Evolutionary conservation across 805 yeast genomes (phyloP).

Genomic region (Lipomyces chichibuensis): DNA sequence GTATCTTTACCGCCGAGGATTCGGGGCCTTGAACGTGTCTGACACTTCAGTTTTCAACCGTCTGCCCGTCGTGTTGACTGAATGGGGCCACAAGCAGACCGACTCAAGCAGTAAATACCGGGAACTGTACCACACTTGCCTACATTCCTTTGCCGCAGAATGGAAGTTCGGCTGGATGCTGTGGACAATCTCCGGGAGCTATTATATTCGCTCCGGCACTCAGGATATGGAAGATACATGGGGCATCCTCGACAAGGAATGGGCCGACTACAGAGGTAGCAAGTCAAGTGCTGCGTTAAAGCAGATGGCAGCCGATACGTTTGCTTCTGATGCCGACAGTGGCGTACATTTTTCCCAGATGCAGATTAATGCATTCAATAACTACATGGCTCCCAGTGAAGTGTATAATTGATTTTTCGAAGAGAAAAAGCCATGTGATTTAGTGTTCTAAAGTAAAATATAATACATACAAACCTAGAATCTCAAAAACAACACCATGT

Average conservation of each 20-base stretch:
- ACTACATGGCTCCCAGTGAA: neutral
- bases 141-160: neutral
- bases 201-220: slow-evolving; percentile 4
- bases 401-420: too few relatives aligned
- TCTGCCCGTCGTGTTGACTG: too few relatives aligned
- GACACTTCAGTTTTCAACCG: too few relatives aligned
- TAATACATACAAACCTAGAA: neutral
- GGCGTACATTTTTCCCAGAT: neutral
- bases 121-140: neutral
- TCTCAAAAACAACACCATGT: neutral
- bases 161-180: slow-evolving; percentile 2
- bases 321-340: neutral
- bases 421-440: too few relatives aligned
- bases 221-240: slow-evolving; percentile 1
- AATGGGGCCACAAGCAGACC: too few relatives aligned
- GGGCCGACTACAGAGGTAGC: slow-evolving; percentile 4
- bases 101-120: too few relatives aligned
- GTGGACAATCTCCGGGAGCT: slow-evolving; percentile 3
- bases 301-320: neutral
- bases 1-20: too few relatives aligned
- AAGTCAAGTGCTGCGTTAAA: neutral
- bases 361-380: neutral
- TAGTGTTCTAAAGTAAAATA: neutral
- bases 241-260: slow-evolving; percentile 3
- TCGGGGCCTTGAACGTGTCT: too few relatives aligned